These are phyloP conservation scores for Ampelomyces quisqualis DNA, from an alignment of 2,329 filamentous ascomycete species.

Conservation along the genomic window DNA sequence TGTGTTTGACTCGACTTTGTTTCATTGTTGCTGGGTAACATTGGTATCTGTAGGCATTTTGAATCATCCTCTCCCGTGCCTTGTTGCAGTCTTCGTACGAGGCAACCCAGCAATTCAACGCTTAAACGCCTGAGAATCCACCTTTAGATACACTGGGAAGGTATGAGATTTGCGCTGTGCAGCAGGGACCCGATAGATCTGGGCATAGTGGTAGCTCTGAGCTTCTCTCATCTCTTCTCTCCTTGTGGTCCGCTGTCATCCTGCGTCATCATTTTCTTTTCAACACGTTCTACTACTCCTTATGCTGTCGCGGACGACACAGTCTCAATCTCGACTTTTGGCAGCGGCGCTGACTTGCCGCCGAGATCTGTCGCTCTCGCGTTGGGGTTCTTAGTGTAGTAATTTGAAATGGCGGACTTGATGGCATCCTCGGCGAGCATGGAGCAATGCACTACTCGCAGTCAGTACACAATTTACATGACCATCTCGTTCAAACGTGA, in stretches of 20 bases:
- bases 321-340: constrained; percentile 63
- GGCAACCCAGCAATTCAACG: constrained; percentile 10
- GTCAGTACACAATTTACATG: no score
- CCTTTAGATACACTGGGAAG: no score
- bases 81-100: constrained; percentile 7
- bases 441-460: constrained; percentile 74
- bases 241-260: no score
- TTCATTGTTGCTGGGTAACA: constrained; percentile 9
- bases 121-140: constrained; percentile 10
- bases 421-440: constrained; percentile 93
- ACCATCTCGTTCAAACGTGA: background rate
- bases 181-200: no score
- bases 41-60: background rate
- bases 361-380: constrained; percentile 72
- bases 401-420: constrained; percentile 87
- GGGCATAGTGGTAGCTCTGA: no score
- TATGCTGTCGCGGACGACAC: constrained; percentile 45
- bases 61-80: constrained; percentile 1
- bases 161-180: no score
- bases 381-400: constrained; percentile 86
- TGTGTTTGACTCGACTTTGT: background rate
- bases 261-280: constrained; percentile 26
- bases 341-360: constrained; percentile 69
- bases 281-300: constrained; percentile 17
- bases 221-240: background rate